A percentile compares a stretch with the other conserved stretches of the same genome.
These are phyloP conservation scores for Helichrysum umbraculigerum DNA, from an alignment of 129 eudicot species.

Conservation along the genomic window DNA sequence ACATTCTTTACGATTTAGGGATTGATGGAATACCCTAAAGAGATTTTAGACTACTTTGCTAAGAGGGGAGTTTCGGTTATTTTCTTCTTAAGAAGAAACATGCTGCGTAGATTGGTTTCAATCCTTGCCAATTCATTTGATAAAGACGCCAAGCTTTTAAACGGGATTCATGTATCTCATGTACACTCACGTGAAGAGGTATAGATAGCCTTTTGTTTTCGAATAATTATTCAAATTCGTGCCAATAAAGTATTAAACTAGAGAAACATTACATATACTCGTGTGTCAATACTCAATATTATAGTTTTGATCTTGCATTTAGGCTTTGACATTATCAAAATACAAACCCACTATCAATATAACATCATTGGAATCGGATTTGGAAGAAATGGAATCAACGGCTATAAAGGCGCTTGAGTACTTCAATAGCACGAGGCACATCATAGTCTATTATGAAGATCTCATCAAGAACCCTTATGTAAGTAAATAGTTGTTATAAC, in stretches of 20 bases:
- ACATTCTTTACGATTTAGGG: conserved; percentile 53
- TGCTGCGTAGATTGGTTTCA: conserved; percentile 83
- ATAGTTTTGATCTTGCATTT: background rate
- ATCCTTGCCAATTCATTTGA: conserved; percentile 84
- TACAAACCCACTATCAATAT: conserved; percentile 62
- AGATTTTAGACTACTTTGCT: conserved; percentile 60
- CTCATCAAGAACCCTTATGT: conserved; percentile 60
- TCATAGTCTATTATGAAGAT: conserved; percentile 69
- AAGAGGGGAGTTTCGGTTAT: conserved; percentile 61
- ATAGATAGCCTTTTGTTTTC: background rate
- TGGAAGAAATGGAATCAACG: conserved; percentile 41
- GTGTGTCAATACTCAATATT: background rate
- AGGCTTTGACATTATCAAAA: conserved; percentile 69
- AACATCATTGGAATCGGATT: conserved; percentile 35
- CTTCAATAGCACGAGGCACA: conserved; percentile 77
- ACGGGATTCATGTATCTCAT: conserved; percentile 88
- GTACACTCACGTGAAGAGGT: conserved; percentile 88
- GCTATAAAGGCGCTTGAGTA: conserved; percentile 51
- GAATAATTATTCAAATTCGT: background rate
- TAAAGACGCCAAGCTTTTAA: conserved; percentile 63
- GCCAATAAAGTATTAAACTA: background rate
- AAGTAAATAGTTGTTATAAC: conserved; percentile 18
- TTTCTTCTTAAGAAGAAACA: conserved; percentile 77
- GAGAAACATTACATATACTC: background rate
- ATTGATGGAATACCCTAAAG: conserved; percentile 62